A percentile compares a stretch with the other conserved stretches of the same genome.
phyloP scores from a whole-genome alignment of 768 basidiomycete genomes.

The Xanthoconium stramineum region DNA sequence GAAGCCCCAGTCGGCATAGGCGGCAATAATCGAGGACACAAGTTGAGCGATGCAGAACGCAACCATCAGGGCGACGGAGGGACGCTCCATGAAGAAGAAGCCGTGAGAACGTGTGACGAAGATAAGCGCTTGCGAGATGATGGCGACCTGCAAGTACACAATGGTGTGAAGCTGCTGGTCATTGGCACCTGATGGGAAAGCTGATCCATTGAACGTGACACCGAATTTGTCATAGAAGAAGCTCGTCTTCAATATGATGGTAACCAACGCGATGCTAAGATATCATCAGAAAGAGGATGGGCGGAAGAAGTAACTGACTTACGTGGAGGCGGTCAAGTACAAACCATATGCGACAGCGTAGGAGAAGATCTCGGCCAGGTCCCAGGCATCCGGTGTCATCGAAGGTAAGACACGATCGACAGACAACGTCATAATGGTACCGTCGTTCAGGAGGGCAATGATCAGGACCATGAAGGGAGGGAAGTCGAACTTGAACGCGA shows the following conservation, averaged over 20 bases:
- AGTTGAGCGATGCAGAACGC: slow-evolving; percentile 95
- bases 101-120: slow-evolving; percentile 93
- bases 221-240: slow-evolving; percentile 91
- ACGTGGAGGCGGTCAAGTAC: slow-evolving; percentile 92
- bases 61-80: slow-evolving; percentile 80
- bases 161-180: slow-evolving; percentile 83
- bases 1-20: slow-evolving; percentile 92
- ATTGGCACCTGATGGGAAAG: slow-evolving; percentile 38
- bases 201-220: slow-evolving; percentile 47
- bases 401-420: slow-evolving; percentile 96
- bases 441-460: slow-evolving; percentile 95
- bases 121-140: slow-evolving; percentile 98
- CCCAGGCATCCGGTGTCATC: slow-evolving; percentile 92
- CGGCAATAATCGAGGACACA: slow-evolving; percentile 93
- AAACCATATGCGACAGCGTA: slow-evolving; percentile 95
- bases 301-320: slow-evolving; percentile 29
- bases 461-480: slow-evolving; percentile 99
- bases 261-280: slow-evolving; percentile 69
- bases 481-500: slow-evolving; percentile 97
- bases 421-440: slow-evolving; percentile 98
- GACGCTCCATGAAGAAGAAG: slow-evolving; percentile 97
- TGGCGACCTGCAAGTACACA: slow-evolving; percentile 94
- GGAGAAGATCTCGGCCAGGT: slow-evolving; percentile 92
- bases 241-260: slow-evolving; percentile 78
- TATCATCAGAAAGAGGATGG: slow-evolving; percentile 7